Base-by-base conservation (phyloP, 2,329 filamentous ascomycete species). In the Diplodia seriata region DNA sequence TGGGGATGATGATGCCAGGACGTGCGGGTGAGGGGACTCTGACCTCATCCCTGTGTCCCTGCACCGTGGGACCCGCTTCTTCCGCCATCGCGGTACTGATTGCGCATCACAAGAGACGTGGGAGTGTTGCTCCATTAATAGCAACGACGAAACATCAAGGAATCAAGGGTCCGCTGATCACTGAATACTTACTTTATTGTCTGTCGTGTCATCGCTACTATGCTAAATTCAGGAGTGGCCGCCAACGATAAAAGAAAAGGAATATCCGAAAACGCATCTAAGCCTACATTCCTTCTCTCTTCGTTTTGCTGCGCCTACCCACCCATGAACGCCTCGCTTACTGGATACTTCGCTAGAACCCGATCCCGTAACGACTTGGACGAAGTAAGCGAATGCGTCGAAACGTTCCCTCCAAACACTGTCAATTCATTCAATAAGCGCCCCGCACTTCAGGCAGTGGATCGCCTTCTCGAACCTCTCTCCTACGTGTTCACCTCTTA, bases 281-380 rank as follows among this genome's bases (percentile, higher is more conserved):
- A 47, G n/a, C 14, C 7, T 47, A 20, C 43, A 47, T 47, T 9
- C 43, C 14, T 50, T 62, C n/a, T 50, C 11, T 12, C 38, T 20
- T 51, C 31, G 20, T 14, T 38, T 51, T 40, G 12, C 23, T 43
- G 40, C 23, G n/a, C 12, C 50, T 15, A 26, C 29, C 51, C 20
- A 38, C 43, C 31, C 59, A 29, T n/a, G 29, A 63, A 63, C 59
- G 59, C 59, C 59, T 63, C 47, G 59, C 59, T 63, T n/a, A 47
- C 36, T 51, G 38, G 23, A 2, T 11, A 11, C 11, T 6, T 38
- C 9, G 26, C 31, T 40, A 23, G n/a, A 51, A 51, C 14, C 57
- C 31, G 11, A 38, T 51, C 14, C 40, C 47, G 31, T 51, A 26
- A 63, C 8, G 36, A 31, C 12, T n/a, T 38, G 59, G 11, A 15